Evolutionary conservation across 257 asterid genomes (phyloP).

Genomic region (Petunia secreta): DNA sequence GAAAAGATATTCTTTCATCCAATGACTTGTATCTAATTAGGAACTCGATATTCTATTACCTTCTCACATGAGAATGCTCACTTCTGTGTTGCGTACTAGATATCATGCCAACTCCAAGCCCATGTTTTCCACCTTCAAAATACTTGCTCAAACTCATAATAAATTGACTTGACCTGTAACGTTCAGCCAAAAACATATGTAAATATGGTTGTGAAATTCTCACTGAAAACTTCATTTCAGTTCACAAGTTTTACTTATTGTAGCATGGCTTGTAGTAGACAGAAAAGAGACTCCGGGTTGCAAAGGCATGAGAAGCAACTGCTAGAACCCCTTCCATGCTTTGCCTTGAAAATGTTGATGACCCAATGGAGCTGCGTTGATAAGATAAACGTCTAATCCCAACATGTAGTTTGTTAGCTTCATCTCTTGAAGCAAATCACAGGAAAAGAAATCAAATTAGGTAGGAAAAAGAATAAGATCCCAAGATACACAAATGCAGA

Average conservation of each 20-base stretch:
- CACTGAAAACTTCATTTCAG: background rate
- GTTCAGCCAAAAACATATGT: slow-evolving; percentile 17
- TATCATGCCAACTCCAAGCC: background rate
- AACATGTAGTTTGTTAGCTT: slow-evolving; percentile 25
- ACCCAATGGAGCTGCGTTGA: background rate
- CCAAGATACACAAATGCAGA: background rate
- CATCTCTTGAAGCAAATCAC: slow-evolving; percentile 23
- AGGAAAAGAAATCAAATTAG: background rate
- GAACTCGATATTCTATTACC: background rate
- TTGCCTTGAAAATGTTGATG: slow-evolving; percentile 22
- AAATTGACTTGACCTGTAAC: slow-evolving; percentile 28
- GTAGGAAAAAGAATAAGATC: background rate
- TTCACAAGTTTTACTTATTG: background rate
- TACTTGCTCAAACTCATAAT: slow-evolving; percentile 20
- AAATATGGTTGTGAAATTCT: background rate
- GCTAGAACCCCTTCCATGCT: slow-evolving; percentile 21
- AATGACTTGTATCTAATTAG: background rate
- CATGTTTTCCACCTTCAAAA: slow-evolving; percentile 15
- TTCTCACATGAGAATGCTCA: background rate
- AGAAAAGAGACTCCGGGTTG: slow-evolving; percentile 19
- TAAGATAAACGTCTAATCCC: slow-evolving; percentile 29
- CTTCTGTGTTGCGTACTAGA: background rate
- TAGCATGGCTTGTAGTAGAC: slow-evolving; percentile 27
- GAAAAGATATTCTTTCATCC: background rate
- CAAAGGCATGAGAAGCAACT: slow-evolving; percentile 25